A percentile compares a stretch with the other conserved stretches of the same genome.
These are phyloP conservation scores for Botryotinia narcissicola DNA, from an alignment of 2,329 filamentous ascomycete genomes.

Conservation along the genomic window DNA sequence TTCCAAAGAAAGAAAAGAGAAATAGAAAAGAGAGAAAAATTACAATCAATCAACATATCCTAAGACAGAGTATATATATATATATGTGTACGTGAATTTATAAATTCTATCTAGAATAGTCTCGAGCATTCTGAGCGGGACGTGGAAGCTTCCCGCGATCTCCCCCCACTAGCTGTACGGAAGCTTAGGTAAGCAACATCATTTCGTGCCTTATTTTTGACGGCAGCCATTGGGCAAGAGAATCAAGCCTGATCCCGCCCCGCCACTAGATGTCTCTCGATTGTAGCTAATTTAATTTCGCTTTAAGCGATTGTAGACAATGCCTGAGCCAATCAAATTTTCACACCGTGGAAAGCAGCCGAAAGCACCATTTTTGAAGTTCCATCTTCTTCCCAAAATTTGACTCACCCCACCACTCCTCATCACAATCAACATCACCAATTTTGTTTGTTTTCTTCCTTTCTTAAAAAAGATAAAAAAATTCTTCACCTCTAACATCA, in stretches of 20 bases:
- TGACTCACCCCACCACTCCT: slow-evolving; percentile 17
- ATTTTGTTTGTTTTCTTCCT: slow-evolving; percentile 14
- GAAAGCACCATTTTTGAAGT: slow-evolving; percentile 9
- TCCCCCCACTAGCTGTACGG: background rate
- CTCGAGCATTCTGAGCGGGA: slow-evolving; percentile 14
- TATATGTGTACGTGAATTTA: background rate
- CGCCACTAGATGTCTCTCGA: background rate
- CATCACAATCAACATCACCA: slow-evolving; percentile 13
- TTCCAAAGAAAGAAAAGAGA: background rate
- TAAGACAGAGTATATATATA: background rate
- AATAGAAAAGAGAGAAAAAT: too few species aligned
- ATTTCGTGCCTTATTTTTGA: background rate
- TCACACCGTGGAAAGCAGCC: slow-evolving; percentile 11
- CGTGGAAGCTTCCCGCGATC: background rate
- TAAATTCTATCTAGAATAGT: slow-evolving; percentile 16
- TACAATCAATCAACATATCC: background rate
- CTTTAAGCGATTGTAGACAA: slow-evolving; percentile 16
- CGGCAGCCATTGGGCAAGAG: background rate
- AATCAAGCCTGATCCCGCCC: slow-evolving; percentile 7
- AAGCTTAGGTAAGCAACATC: background rate
- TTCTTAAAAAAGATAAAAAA: slow-evolving; percentile 7
- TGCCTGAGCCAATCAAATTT: slow-evolving; percentile 16
- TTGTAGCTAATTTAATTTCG: slow-evolving; percentile 1
- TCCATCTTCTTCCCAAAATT: slow-evolving; percentile 19
- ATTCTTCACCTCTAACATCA: slow-evolving; percentile 12